Evolutionary conservation across 129 eudicot genomes (phyloP).

Genomic region (Artemisia tridentata): DNA sequence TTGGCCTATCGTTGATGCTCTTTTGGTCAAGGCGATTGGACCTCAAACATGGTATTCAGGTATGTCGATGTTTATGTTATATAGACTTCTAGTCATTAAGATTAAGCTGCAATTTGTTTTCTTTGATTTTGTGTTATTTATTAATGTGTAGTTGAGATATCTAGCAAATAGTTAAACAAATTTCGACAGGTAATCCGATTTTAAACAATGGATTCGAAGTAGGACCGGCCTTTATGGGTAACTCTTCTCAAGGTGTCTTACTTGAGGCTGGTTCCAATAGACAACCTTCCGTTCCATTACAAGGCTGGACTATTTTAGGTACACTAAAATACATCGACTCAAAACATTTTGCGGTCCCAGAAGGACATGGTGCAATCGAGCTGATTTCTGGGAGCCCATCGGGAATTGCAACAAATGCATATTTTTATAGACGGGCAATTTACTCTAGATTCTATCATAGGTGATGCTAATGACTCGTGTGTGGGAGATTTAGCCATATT

Average conservation of each 20-base stretch:
- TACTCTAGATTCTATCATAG: constrained; percentile 37
- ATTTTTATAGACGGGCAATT: constrained; percentile 23
- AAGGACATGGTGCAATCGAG: constrained; percentile 37
- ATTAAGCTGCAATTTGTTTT: no score
- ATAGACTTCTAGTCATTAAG: no score
- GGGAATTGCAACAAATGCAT: constrained; percentile 3
- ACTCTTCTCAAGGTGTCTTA: constrained; percentile 42
- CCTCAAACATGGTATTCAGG: constrained; percentile 17
- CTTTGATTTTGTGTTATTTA: no score
- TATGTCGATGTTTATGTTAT: neutral
- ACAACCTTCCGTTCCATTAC: no score
- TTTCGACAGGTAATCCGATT: constrained; percentile 28
- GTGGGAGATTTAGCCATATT: constrained; percentile 32
- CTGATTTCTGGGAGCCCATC: constrained; percentile 39
- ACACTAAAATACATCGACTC: constrained; percentile 42
- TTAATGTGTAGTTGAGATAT: neutral
- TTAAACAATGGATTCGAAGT: constrained; percentile 38
- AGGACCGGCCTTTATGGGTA: constrained; percentile 30
- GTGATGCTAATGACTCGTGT: constrained; percentile 47
- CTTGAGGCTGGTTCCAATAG: constrained; percentile 16
- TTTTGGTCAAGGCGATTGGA: constrained; percentile 17
- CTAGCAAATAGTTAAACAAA: neutral
- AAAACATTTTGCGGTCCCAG: constrained; percentile 37
- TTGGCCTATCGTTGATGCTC: constrained; percentile 34
- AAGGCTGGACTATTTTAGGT: constrained; percentile 20